A percentile compares a stretch with the other conserved stretches of the same genome.
Conservation (phyloP, 441 rosid genomes). For the Aquilaria agallochum region DNA sequence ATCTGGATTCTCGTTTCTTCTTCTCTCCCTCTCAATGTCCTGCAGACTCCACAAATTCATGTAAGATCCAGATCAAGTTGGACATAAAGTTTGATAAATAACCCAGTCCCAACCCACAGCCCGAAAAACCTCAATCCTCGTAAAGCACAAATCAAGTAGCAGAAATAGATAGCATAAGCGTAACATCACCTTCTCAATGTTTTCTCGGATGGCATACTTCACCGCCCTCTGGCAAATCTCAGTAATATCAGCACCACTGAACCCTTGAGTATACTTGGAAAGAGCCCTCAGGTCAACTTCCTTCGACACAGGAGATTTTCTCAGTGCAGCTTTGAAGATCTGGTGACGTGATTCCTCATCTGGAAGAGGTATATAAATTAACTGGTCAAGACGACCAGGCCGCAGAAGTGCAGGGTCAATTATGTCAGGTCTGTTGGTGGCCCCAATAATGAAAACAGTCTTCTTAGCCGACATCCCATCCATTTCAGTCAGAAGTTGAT, state of each 20-base stretch:
- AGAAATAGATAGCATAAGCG: neutral
- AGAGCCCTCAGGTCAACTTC: conserved; percentile 68
- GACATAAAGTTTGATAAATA: neutral
- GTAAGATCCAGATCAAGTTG: neutral
- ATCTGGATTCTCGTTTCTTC: conserved; percentile 52
- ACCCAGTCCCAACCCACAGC: neutral
- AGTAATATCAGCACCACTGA: conserved; percentile 75
- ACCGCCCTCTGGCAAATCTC: conserved; percentile 76
- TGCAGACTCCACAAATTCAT: conserved; percentile 4
- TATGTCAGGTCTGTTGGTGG: conserved; percentile 70
- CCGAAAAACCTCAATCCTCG: neutral
- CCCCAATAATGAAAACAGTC: conserved; percentile 69
- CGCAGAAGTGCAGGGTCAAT: conserved; percentile 69
- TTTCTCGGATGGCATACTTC: conserved; percentile 75
- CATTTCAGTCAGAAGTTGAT: conserved; percentile 79
- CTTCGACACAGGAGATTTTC: conserved; percentile 67
- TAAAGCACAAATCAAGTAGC: neutral
- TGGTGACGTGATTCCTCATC: conserved; percentile 26
- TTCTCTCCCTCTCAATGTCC: conserved; percentile 74
- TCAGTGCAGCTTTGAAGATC: conserved; percentile 61
- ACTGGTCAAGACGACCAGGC: conserved; percentile 72
- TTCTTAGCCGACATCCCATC: conserved; percentile 80
- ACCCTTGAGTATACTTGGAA: conserved; percentile 63
- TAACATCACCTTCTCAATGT: conserved; percentile 60
- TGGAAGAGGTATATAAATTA: conserved; percentile 64